phyloP scores from a whole-genome alignment of 139 green algal genomes.

The Astrephomene gubernaculifera region DNA sequence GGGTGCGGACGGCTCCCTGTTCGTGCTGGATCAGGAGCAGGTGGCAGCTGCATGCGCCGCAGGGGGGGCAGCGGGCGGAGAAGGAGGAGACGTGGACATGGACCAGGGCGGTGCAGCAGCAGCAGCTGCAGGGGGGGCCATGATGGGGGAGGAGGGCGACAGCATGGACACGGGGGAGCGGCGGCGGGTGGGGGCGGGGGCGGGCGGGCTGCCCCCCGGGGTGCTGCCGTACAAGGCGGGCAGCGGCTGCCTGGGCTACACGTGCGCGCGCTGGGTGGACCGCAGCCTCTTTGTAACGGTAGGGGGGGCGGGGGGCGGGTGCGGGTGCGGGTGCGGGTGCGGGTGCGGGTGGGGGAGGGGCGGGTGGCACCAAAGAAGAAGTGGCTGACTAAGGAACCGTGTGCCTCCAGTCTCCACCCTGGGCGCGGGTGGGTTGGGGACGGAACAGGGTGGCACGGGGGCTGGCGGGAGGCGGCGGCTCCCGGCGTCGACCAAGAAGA shows the following conservation, averaged over 20 bases:
- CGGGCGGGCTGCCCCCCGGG: background rate
- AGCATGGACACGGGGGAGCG: constrained; percentile 8
- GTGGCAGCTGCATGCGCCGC: background rate
- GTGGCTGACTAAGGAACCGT: too few species aligned
- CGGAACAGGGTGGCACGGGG: too few species aligned
- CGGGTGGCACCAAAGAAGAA: too few species aligned
- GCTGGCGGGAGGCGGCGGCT: too few species aligned
- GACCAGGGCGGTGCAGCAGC: background rate
- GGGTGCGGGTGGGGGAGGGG: background rate
- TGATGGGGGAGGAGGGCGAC: background rate
- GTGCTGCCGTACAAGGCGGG: constrained; percentile 29
- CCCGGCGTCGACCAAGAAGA: too few species aligned
- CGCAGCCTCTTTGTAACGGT: constrained; percentile 62
- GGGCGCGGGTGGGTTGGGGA: too few species aligned
- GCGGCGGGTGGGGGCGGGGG: background rate
- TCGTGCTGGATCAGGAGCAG: constrained; percentile 34
- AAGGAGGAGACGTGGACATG: background rate
- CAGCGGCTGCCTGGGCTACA: constrained; percentile 47
- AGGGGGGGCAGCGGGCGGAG: background rate
- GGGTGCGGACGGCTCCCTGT: constrained; percentile 44
- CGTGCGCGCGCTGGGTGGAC: constrained; percentile 60
- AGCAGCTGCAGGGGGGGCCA: background rate
- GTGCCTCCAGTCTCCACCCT: too few species aligned
- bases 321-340: background rate
- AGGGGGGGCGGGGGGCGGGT: background rate